These are phyloP conservation scores for Suhomyces sp. DNA, from an alignment of 805 yeast genomes.

Conservation along the genomic window DNA sequence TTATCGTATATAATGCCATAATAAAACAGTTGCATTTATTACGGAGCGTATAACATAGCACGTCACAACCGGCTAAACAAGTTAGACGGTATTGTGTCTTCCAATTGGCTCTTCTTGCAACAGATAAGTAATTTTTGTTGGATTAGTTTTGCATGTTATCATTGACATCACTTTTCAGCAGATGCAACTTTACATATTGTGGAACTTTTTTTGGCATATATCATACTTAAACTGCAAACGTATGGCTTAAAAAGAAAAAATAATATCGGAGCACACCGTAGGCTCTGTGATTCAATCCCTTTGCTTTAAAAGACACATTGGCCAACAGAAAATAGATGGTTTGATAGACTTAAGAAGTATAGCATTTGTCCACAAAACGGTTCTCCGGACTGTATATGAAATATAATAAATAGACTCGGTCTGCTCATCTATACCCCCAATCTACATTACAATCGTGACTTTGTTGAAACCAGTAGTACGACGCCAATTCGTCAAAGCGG, in stretches of 20 bases:
- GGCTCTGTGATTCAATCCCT: neutral
- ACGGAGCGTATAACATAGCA: neutral
- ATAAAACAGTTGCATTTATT: neutral
- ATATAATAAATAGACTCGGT: neutral
- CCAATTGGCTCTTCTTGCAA: neutral
- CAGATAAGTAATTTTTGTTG: neutral
- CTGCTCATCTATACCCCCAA: neutral
- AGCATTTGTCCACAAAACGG: neutral
- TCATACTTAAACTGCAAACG: slow-evolving; percentile 3
- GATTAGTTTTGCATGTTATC: neutral
- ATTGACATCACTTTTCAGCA: neutral
- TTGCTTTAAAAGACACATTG: neutral
- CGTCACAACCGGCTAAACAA: neutral
- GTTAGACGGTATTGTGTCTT: neutral
- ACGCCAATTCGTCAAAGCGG: slow-evolving; percentile 1
- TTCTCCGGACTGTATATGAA: neutral
- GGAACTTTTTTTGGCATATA: neutral
- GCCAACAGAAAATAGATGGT: neutral
- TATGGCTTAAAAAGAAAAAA: neutral
- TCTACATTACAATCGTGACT: neutral
- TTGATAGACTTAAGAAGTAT: neutral
- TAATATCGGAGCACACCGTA: neutral
- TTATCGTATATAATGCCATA: neutral
- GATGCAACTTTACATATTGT: neutral
- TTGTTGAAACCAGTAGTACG: neutral